Percentiles rank a stretch among this genome's conserved stretches.
Evolutionary conservation across 495 filamentous ascomycete genomes (phyloP).

Genomic region (Diplogelasinospora grovesii): DNA sequence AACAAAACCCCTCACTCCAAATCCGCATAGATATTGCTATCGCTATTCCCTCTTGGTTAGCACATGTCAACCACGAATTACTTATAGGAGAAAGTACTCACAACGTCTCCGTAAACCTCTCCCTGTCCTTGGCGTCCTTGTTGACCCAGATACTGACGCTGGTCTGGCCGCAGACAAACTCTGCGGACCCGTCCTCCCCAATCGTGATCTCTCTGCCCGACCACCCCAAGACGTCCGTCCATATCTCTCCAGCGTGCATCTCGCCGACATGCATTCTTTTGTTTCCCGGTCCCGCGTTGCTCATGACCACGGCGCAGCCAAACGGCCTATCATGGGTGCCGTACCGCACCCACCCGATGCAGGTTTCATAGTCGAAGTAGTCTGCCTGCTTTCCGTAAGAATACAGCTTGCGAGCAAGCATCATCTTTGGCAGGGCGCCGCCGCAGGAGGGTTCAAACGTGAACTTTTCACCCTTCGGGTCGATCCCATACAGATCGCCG

Average conservation of each 20-base stretch:
- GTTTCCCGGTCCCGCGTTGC: slow-evolving; percentile 41
- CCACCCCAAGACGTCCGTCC: slow-evolving; percentile 56
- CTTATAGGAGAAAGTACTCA: slow-evolving; percentile 13
- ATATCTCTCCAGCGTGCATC: slow-evolving; percentile 47
- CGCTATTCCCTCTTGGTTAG: slow-evolving; percentile 17
- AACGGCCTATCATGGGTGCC: slow-evolving; percentile 45
- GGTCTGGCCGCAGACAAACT: slow-evolving; percentile 46
- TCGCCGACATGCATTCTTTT: slow-evolving; percentile 59
- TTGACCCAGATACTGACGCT: slow-evolving; percentile 59
- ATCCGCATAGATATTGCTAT: slow-evolving; percentile 29
- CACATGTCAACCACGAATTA: background rate
- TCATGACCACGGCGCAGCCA: slow-evolving; percentile 56
- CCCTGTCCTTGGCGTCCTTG: slow-evolving; percentile 45
- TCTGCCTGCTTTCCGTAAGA: slow-evolving; percentile 61
- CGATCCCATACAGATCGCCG: slow-evolving; percentile 68
- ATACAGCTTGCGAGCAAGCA: slow-evolving; percentile 60
- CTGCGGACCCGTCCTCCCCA: slow-evolving; percentile 47
- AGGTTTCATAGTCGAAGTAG: slow-evolving; percentile 60
- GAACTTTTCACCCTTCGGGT: slow-evolving; percentile 27
- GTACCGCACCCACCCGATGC: slow-evolving; percentile 63
- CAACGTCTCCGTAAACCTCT: slow-evolving; percentile 37
- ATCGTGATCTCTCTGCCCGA: slow-evolving; percentile 40
- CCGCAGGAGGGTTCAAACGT: slow-evolving; percentile 53
- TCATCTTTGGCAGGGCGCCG: slow-evolving; percentile 53
- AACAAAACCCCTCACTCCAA: slow-evolving; percentile 1